phyloP scores from a whole-genome alignment of 2,329 filamentous ascomycete genomes.

The Monosporascus sp. region DNA sequence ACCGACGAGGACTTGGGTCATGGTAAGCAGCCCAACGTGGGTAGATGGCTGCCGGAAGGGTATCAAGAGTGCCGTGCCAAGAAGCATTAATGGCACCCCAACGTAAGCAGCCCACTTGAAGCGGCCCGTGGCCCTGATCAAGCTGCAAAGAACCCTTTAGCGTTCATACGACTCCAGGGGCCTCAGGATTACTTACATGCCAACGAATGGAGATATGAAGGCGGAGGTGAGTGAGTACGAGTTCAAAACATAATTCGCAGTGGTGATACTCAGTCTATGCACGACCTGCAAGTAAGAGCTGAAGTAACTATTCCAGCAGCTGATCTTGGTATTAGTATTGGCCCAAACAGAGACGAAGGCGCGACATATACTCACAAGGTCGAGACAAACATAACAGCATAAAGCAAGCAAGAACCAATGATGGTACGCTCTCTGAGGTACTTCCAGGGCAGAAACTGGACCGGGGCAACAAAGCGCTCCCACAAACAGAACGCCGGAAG shows the following conservation, averaged over 20 bases:
- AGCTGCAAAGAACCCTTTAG: conserved; percentile 8
- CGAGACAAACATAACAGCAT: conserved; percentile 34
- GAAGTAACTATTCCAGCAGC: conserved; percentile 41
- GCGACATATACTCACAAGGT: conserved; percentile 27
- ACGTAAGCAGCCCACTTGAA: conserved; percentile 37
- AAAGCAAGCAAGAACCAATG: conserved; percentile 36
- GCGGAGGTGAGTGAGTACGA: conserved; percentile 37
- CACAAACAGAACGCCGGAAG: conserved; percentile 45
- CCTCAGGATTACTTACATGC: conserved; percentile 24
- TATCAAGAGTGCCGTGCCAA: conserved; percentile 38
- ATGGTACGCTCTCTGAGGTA: conserved; percentile 44
- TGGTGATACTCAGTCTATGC: conserved; percentile 29
- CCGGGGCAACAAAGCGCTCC: conserved; percentile 51
- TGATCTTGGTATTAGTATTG: conserved; percentile 3
- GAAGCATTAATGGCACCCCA: conserved; percentile 33
- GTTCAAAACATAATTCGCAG: conserved; percentile 36
- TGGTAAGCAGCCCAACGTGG: conserved; percentile 41
- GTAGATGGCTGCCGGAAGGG: conserved; percentile 33
- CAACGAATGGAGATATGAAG: conserved; percentile 40
- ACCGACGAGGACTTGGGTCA: conserved; percentile 51
- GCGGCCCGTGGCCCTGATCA: conserved; percentile 39
- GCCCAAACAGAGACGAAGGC: background rate
- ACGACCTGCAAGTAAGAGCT: conserved; percentile 44
- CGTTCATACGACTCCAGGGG: too few species aligned
- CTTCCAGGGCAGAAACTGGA: conserved; percentile 51